These are phyloP conservation scores for Castanospermum australe DNA, from an alignment of 306 rosid genomes.

Conservation along the genomic window DNA sequence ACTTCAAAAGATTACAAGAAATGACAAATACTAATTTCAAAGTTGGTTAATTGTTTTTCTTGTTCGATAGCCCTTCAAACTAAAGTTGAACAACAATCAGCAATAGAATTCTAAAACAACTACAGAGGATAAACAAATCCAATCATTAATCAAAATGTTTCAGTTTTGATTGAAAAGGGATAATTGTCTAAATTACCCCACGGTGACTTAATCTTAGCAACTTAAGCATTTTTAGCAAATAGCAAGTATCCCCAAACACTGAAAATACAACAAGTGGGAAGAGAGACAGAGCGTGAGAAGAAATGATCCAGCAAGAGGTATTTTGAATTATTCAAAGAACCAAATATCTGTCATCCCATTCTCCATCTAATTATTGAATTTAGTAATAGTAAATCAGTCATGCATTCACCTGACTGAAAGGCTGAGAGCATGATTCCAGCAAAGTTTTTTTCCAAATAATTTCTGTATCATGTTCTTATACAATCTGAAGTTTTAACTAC, in stretches of 20 bases:
- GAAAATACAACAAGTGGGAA: neutral
- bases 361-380: neutral
- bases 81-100: neutral
- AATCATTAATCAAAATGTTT: neutral
- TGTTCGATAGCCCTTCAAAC: neutral
- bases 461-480: neutral
- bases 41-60: neutral
- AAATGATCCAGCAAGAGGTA: neutral
- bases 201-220: neutral
- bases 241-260: neutral
- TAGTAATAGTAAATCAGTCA: neutral
- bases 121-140: neutral
- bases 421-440: neutral
- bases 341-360: neutral
- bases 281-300: neutral
- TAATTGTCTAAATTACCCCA: neutral
- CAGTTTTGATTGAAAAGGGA: neutral
- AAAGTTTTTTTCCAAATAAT: neutral
- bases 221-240: neutral
- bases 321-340: conserved; percentile 8
- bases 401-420: neutral
- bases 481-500: neutral
- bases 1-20: neutral
- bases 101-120: neutral
- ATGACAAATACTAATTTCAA: neutral